Percentiles rank a stretch among this genome's conserved stretches.
These are phyloP conservation scores for Fraxinus americana DNA, from an alignment of 257 asterid species.

Conservation along the genomic window DNA sequence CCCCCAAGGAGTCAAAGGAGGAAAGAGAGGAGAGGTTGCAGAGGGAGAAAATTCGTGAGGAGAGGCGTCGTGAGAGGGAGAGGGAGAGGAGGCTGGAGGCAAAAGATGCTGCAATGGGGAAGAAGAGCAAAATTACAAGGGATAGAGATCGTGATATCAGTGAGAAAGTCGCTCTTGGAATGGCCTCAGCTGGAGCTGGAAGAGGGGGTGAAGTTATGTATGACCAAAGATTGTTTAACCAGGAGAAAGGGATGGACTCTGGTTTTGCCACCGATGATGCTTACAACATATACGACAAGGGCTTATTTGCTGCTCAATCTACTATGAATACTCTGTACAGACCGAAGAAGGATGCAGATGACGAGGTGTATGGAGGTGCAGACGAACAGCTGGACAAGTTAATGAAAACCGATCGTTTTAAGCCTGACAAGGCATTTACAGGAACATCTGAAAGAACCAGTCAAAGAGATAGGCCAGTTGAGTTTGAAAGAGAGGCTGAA, in stretches of 20 bases:
- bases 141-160: slow-evolving; percentile 94
- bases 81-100: slow-evolving; percentile 95
- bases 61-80: slow-evolving; percentile 81
- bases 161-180: slow-evolving; percentile 94
- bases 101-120: slow-evolving; percentile 89
- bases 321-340: slow-evolving; percentile 75
- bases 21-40: slow-evolving; percentile 65
- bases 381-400: slow-evolving; percentile 91
- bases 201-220: slow-evolving; percentile 86
- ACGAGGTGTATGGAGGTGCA: slow-evolving; percentile 87
- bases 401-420: slow-evolving; percentile 87
- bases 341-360: slow-evolving; percentile 82
- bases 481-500: slow-evolving; percentile 69
- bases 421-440: slow-evolving; percentile 72
- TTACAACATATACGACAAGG: slow-evolving; percentile 88
- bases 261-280: slow-evolving; percentile 85
- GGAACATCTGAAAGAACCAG: slow-evolving; percentile 82
- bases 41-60: slow-evolving; percentile 92
- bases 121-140: slow-evolving; percentile 88
- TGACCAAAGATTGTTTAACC: slow-evolving; percentile 91
- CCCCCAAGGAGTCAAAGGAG: slow-evolving; percentile 64
- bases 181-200: slow-evolving; percentile 69
- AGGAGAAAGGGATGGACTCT: slow-evolving; percentile 98
- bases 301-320: slow-evolving; percentile 70
- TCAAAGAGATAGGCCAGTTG: slow-evolving; percentile 80